These are phyloP conservation scores for Penicillium capsulatum DNA, from an alignment of 2,329 filamentous ascomycete species.

Conservation along the genomic window DNA sequence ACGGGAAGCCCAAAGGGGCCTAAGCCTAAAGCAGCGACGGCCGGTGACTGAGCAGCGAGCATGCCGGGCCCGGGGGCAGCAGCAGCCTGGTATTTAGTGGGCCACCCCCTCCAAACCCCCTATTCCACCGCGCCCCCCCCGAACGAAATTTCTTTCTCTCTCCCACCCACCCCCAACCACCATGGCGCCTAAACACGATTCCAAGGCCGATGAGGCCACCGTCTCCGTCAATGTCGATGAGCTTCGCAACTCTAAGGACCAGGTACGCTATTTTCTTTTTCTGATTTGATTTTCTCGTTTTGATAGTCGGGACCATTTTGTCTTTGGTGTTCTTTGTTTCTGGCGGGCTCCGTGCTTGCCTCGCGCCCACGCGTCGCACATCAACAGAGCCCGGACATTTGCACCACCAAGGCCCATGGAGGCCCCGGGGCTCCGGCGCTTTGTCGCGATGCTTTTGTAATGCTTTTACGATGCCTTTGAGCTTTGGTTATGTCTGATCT, in stretches of 20 bases:
- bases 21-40: constrained; percentile 26
- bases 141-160: constrained; percentile 21
- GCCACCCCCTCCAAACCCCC: constrained; percentile 15
- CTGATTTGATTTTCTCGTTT: constrained; percentile 10
- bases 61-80: constrained; percentile 7
- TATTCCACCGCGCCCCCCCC: constrained; percentile 14
- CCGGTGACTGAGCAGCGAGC: constrained; percentile 3
- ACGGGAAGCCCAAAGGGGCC: constrained; percentile 5
- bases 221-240: constrained; percentile 60
- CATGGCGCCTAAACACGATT: constrained; percentile 36
- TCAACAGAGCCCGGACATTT: constrained; percentile 11
- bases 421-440: not conserved
- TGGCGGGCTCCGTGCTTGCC: constrained; percentile 4
- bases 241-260: constrained; percentile 75
- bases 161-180: constrained; percentile 14
- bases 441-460: not conserved
- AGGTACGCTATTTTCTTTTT: constrained; percentile 55
- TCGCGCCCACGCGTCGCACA: constrained; percentile 20
- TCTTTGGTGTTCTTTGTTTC: constrained; percentile 1
- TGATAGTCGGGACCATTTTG: too few species aligned
- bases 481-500: too few species aligned
- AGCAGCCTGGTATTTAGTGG: constrained; percentile 18
- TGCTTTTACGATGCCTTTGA: too few species aligned
- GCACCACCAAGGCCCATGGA: not conserved
- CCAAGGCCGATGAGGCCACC: constrained; percentile 26